Evolutionary conservation across 129 eudicot species (phyloP), one percentile per base, ranked within the genome.

Genomic region (Mikania micrantha): DNA sequence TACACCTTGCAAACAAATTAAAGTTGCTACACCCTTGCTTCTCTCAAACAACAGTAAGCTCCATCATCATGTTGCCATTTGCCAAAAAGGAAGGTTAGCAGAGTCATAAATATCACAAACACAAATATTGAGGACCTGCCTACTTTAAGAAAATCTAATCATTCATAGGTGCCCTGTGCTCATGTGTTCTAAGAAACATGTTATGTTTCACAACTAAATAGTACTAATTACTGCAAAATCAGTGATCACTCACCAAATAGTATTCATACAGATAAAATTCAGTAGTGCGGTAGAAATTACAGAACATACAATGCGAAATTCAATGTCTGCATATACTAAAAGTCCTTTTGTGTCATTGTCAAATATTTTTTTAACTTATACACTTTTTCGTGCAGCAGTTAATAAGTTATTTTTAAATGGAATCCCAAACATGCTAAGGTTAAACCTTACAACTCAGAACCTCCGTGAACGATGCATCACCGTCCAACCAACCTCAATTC

Each of bases 31-130:
- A 32, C 49, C 61, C 57, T 19, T 67, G 61, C 61, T 67, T 34
- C 71, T 47, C 31, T 66, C 29, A 19, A 28, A 47, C 42, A 44
- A 27, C 58, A 65, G 44, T 65, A n/a, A 42, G 38, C 53, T 65
- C 27, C 40, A 42, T 17, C 27, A 36, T 38, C 13, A 15, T 58
- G 20, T 27, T 58, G 15, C 28, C 16, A 27, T 27, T 21, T 45
- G 48, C 47, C 13, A 29, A 34, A 28, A 28, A 28, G 2, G 32
- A 28, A 28, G 32, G 4, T 1, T 4, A 28, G 2, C 10, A 7
- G 69, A 28, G 4, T 28, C 4, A 28, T 28, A 1, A 28, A 28
- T 4, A 28, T 28, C 32, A 28, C 32, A 28, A 32, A 32, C 36
- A 32, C 36, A 32, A 32, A 32, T 5, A 39, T 47, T 36, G 42